Evolutionary conservation across 1,139 yeast genomes (phyloP).

Genomic region (Taiozyma onychis): DNA sequence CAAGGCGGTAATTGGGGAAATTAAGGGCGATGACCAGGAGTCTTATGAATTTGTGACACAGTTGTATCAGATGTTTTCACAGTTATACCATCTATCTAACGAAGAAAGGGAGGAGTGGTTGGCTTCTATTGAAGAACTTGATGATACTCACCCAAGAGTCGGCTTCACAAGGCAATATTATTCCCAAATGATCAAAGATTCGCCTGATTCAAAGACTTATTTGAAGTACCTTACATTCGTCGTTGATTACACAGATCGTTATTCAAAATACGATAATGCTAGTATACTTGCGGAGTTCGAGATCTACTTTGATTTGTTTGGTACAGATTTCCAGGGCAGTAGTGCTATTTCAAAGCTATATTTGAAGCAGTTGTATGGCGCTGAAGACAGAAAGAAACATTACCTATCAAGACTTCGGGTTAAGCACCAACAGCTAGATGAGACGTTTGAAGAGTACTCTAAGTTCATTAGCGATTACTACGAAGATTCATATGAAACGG

Average conservation of each 20-base stretch:
- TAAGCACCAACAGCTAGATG: constrained; percentile 34
- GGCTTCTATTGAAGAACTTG: not conserved
- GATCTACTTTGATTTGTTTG: not conserved
- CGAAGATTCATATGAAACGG: constrained; percentile 27
- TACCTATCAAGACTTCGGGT: constrained; percentile 29
- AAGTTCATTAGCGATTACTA: constrained; percentile 28
- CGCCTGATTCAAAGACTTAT: not conserved
- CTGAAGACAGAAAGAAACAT: constrained; percentile 21
- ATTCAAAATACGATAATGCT: not conserved
- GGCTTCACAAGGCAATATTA: not conserved
- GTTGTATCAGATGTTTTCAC: not conserved
- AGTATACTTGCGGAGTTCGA: not conserved
- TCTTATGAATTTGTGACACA: not conserved
- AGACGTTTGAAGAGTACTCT: constrained; percentile 34
- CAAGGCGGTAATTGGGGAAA: not conserved
- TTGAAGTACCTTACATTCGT: not conserved
- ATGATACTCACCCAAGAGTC: not conserved
- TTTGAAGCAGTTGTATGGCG: not conserved
- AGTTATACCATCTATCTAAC: not conserved
- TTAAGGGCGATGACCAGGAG: constrained; percentile 1
- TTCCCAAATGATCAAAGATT: not conserved
- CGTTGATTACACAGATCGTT: not conserved
- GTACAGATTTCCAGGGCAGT: constrained; percentile 1
- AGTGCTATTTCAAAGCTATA: not conserved
- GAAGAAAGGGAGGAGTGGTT: not conserved